phyloP scores from a whole-genome alignment of 768 basidiomycete species.

The Cantharellus cinnabarinus region DNA sequence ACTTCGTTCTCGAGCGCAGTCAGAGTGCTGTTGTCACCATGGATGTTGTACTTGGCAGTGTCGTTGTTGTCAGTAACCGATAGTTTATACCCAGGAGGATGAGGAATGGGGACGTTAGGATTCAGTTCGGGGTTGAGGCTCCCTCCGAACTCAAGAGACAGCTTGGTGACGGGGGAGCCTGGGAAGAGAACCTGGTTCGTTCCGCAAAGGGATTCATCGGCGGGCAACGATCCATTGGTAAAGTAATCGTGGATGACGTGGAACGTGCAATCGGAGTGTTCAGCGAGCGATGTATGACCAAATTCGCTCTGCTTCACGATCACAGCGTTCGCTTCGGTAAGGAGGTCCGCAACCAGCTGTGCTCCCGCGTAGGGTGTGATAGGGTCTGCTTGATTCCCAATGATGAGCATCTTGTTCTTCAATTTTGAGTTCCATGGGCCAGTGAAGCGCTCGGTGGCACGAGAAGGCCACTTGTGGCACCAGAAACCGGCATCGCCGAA shows the following conservation, averaged over 20 bases:
- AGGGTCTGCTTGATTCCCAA: constrained; percentile 1
- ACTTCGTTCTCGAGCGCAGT: background rate
- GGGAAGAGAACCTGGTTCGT: constrained; percentile 3
- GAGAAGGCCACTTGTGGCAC: background rate
- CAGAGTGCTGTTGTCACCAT: background rate
- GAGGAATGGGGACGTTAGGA: no score
- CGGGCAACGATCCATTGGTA: background rate
- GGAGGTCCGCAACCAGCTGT: background rate
- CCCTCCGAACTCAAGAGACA: no score
- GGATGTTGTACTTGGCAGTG: background rate
- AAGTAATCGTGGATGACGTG: constrained; percentile 1
- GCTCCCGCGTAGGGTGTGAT: constrained; percentile 3
- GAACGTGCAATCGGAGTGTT: constrained; percentile 3
- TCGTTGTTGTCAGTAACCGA: no score
- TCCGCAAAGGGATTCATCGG: background rate
- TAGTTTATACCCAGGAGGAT: no score
- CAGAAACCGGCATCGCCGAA: background rate
- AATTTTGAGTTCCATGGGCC: constrained; percentile 2
- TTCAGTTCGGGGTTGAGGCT: no score
- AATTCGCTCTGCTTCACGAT: constrained; percentile 3
- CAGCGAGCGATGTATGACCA: constrained; percentile 5
- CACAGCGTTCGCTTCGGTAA: background rate
- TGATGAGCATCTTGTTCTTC: constrained; percentile 5
- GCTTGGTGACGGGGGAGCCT: no score
- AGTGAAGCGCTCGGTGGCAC: background rate